Conservation (phyloP, 768 basidiomycete genomes). For the Tricholoma matsutake region DNA sequence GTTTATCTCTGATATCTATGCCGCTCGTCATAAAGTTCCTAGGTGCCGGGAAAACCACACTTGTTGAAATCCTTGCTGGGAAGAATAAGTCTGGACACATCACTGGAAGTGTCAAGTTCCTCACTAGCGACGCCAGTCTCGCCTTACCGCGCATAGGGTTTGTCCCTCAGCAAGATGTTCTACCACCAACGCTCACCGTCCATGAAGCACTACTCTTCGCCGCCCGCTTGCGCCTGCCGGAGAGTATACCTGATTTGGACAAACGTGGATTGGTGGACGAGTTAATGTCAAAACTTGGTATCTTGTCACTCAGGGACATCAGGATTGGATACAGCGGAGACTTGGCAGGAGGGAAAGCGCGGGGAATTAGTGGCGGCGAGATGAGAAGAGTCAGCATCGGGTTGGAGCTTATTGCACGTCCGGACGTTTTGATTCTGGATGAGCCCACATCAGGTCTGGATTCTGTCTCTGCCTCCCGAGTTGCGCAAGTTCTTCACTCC, state of each 20-base stretch:
- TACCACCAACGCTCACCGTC: conserved; percentile 78
- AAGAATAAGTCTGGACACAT: conserved; percentile 73
- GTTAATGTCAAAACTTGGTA: conserved; percentile 76
- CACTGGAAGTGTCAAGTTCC: conserved; percentile 64
- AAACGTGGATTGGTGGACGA: conserved; percentile 65
- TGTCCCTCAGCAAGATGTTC: conserved; percentile 83
- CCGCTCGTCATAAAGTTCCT: background rate
- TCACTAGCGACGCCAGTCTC: conserved; percentile 27
- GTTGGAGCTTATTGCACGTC: conserved; percentile 80
- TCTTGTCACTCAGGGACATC: conserved; percentile 63
- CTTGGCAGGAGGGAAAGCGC: conserved; percentile 59
- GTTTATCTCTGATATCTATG: background rate
- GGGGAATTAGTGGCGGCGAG: conserved; percentile 91
- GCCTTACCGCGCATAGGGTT: conserved; percentile 66
- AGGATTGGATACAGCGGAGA: conserved; percentile 61
- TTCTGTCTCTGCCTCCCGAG: conserved; percentile 80
- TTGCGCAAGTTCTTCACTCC: conserved; percentile 71
- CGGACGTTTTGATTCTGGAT: conserved; percentile 83
- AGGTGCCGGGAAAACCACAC: conserved; percentile 88
- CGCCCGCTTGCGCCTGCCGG: conserved; percentile 80
- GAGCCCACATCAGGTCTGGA: conserved; percentile 86
- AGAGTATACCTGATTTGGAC: conserved; percentile 56
- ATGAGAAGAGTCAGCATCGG: conserved; percentile 90
- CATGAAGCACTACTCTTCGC: conserved; percentile 83
- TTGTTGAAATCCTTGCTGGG: conserved; percentile 87